These are phyloP conservation scores for Yamadazyma paraphyllophila DNA, from an alignment of 805 yeast genomes.

Conservation along the genomic window DNA sequence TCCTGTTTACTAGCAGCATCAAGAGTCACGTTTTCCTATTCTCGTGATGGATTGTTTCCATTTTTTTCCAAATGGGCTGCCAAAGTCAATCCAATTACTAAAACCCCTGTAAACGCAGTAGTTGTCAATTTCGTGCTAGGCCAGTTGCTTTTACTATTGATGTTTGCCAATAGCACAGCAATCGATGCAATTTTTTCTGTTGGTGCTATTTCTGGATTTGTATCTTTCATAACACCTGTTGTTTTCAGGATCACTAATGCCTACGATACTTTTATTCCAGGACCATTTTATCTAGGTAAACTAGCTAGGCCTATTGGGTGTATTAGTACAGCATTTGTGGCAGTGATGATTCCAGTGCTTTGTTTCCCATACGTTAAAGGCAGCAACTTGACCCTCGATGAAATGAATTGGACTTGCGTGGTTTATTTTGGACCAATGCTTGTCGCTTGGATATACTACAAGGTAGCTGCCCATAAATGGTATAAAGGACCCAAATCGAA, in stretches of 20 bases:
- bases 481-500: constrained; percentile 62
- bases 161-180: constrained; percentile 65
- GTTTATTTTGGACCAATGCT: constrained; percentile 62
- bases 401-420: constrained; percentile 64
- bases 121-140: constrained; percentile 57
- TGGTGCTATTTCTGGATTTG: constrained; percentile 66
- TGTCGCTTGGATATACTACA: constrained; percentile 49
- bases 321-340: constrained; percentile 48
- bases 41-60: constrained; percentile 69
- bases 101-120: constrained; percentile 66
- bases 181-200: constrained; percentile 71
- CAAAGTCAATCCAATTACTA: constrained; percentile 48
- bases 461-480: constrained; percentile 55
- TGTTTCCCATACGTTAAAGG: constrained; percentile 51
- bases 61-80: constrained; percentile 47
- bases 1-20: constrained; percentile 62
- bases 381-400: constrained; percentile 32
- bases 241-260: constrained; percentile 56
- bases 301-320: constrained; percentile 49
- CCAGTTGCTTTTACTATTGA: constrained; percentile 51
- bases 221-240: constrained; percentile 66
- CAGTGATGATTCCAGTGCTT: constrained; percentile 57
- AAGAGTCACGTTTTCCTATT: constrained; percentile 63
- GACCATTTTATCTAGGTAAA: constrained; percentile 66
- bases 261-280: constrained; percentile 51